These are phyloP conservation scores for Xylariaceae sp. DNA, from an alignment of 2,329 filamentous ascomycete species.

Conservation along the genomic window DNA sequence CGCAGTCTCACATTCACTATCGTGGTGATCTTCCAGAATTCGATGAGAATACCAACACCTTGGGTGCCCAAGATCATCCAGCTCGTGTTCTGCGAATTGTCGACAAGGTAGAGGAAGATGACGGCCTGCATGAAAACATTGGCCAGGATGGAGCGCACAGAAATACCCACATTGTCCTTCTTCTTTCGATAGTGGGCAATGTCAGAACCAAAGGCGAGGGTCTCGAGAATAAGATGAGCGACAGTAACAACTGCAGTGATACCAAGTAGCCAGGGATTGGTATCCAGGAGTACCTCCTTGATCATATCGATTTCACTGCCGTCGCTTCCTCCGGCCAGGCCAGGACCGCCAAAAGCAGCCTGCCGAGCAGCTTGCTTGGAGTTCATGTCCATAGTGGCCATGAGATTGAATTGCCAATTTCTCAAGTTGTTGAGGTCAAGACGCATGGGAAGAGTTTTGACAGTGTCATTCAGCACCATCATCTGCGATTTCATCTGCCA, in stretches of 20 bases:
- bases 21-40: slow-evolving; percentile 93
- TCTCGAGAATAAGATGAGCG: slow-evolving; percentile 92
- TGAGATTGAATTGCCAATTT: slow-evolving; percentile 86
- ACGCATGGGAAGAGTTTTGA: slow-evolving; percentile 76
- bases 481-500: slow-evolving; percentile 94
- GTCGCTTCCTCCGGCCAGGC: slow-evolving; percentile 75
- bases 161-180: slow-evolving; percentile 98
- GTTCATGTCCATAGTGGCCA: slow-evolving; percentile 82
- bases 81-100: slow-evolving; percentile 95
- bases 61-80: slow-evolving; percentile 99
- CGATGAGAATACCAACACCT: slow-evolving; percentile 71
- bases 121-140: slow-evolving; percentile 97
- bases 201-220: slow-evolving; percentile 94
- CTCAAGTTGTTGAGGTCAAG: slow-evolving; percentile 79
- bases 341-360: slow-evolving; percentile 66
- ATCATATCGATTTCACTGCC: slow-evolving; percentile 95
- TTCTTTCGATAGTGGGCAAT: slow-evolving; percentile 99
- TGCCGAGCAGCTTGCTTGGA: slow-evolving; percentile 79
- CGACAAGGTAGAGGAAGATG: slow-evolving; percentile 94
- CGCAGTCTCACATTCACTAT: slow-evolving; percentile 85
- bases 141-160: slow-evolving; percentile 89
- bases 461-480: slow-evolving; percentile 86
- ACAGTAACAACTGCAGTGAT: slow-evolving; percentile 83
- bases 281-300: slow-evolving; percentile 92
- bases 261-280: slow-evolving; percentile 81